Percentiles rank a stretch among this genome's conserved stretches.
Conservation (phyloP, 2,329 filamentous ascomycete genomes). For the Sporothrix euskadiensis region DNA sequence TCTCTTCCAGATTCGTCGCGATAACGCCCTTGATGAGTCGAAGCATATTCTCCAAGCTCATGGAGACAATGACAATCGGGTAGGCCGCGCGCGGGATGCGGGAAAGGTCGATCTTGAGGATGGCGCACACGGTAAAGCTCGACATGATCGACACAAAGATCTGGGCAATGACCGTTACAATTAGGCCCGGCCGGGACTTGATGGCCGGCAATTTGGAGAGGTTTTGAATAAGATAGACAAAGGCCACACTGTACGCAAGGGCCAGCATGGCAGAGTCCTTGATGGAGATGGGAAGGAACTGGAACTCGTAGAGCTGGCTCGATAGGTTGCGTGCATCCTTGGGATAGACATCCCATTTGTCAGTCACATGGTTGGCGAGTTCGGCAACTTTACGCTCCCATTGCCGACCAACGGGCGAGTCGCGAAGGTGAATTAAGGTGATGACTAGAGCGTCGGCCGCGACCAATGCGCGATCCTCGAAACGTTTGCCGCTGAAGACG, state of each 20-base stretch:
- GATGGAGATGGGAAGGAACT: slow-evolving; percentile 70
- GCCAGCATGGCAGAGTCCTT: slow-evolving; percentile 65
- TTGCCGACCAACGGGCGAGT: slow-evolving; percentile 62
- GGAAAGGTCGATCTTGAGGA: slow-evolving; percentile 73
- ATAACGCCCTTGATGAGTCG: slow-evolving; percentile 76
- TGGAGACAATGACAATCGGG: slow-evolving; percentile 72
- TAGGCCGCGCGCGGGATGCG: slow-evolving; percentile 73
- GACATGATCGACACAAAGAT: slow-evolving; percentile 72
- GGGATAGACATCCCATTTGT: slow-evolving; percentile 67
- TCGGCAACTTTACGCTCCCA: slow-evolving; percentile 64
- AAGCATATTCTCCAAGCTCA: slow-evolving; percentile 78
- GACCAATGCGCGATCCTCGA: slow-evolving; percentile 64
- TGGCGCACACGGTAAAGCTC: slow-evolving; percentile 76
- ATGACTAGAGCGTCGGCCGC: slow-evolving; percentile 78
- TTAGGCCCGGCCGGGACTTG: slow-evolving; percentile 72
- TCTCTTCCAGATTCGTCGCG: slow-evolving; percentile 67
- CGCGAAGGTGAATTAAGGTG: slow-evolving; percentile 68
- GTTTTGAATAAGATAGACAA: slow-evolving; percentile 65
- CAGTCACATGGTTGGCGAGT: slow-evolving; percentile 51
- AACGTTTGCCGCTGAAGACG: slow-evolving; percentile 79
- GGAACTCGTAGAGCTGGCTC: slow-evolving; percentile 73
- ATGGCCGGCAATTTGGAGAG: slow-evolving; percentile 70
- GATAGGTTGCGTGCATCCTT: slow-evolving; percentile 53
- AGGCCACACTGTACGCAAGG: slow-evolving; percentile 64
- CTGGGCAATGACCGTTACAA: slow-evolving; percentile 69